phyloP scores from a whole-genome alignment of 768 basidiomycete species.

The Mycena belliarum region DNA sequence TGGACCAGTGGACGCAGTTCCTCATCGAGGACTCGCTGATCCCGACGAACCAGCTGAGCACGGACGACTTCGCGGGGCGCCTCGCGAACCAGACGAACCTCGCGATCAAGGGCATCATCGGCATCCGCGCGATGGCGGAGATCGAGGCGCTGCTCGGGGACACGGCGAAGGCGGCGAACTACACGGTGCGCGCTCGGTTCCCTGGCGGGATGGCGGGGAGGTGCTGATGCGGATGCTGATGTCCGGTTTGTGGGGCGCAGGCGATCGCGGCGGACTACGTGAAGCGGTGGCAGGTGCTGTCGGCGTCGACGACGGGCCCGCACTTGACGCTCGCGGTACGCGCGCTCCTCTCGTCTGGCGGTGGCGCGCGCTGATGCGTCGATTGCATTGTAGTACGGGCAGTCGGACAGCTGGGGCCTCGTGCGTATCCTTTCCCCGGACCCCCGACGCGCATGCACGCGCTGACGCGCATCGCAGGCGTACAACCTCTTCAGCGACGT shows the following conservation, averaged over 20 bases:
- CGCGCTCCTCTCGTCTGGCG: not conserved
- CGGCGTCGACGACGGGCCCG: constrained; percentile 38
- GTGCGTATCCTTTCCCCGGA: not conserved
- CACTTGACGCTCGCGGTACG: constrained; percentile 44
- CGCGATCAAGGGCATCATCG: constrained; percentile 71
- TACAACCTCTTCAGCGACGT: constrained; percentile 43
- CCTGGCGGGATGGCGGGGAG: too few relatives aligned
- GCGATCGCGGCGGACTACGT: constrained; percentile 45
- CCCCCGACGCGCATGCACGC: too few relatives aligned
- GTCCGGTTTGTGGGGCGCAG: constrained; percentile 32
- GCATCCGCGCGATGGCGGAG: constrained; percentile 63
- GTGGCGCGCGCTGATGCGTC: not conserved
- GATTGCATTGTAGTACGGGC: constrained; percentile 1
- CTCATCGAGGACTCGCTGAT: constrained; percentile 53
- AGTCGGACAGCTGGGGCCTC: constrained; percentile 37
- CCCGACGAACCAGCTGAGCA: constrained; percentile 55
- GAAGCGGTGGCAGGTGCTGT: constrained; percentile 42
- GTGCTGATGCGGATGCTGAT: not conserved
- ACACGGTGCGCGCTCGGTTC: constrained; percentile 36
- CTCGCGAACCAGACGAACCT: constrained; percentile 68
- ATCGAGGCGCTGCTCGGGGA: constrained; percentile 49
- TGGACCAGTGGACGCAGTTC: constrained; percentile 68
- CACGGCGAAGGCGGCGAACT: constrained; percentile 37
- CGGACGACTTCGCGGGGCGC: constrained; percentile 53
- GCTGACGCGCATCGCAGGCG: too few relatives aligned